phyloP scores from a whole-genome alignment of 2,329 filamentous ascomycete species.

The Ilyonectria destructans region DNA sequence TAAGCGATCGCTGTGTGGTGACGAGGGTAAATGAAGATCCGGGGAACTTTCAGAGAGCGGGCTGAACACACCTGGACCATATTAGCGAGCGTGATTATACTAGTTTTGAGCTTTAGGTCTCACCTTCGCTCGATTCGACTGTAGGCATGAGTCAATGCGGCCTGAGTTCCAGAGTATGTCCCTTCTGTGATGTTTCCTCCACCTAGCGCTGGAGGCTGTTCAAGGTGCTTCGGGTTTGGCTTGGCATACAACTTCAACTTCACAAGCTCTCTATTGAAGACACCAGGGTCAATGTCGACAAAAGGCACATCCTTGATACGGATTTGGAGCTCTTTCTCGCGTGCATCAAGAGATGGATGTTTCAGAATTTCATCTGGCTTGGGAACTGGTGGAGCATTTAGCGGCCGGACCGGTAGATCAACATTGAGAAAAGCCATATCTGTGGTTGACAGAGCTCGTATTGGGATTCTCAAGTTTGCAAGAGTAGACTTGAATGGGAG shows the following conservation, averaged over 20 bases:
- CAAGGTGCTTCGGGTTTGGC: conserved; percentile 46
- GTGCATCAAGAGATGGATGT: conserved; percentile 46
- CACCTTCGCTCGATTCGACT: conserved; percentile 55
- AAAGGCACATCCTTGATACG: conserved; percentile 49
- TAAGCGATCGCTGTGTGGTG: no score
- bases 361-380: conserved; percentile 46
- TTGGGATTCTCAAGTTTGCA: no score
- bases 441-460: no score
- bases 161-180: conserved; percentile 54
- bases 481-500: no score
- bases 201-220: conserved; percentile 40
- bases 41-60: no score
- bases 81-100: no score
- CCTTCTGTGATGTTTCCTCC: conserved; percentile 52
- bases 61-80: no score
- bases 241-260: conserved; percentile 49
- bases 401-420: conserved; percentile 23
- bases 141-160: conserved; percentile 54
- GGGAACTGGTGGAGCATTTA: not conserved
- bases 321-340: conserved; percentile 43
- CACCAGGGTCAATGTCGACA: conserved; percentile 53
- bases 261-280: conserved; percentile 53
- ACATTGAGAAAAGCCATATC: conserved; percentile 21
- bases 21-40: no score
- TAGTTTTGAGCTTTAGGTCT: conserved; percentile 16